phyloP scores from a whole-genome alignment of 2,329 filamentous ascomycete species.

The Xylariaceae sp. region DNA sequence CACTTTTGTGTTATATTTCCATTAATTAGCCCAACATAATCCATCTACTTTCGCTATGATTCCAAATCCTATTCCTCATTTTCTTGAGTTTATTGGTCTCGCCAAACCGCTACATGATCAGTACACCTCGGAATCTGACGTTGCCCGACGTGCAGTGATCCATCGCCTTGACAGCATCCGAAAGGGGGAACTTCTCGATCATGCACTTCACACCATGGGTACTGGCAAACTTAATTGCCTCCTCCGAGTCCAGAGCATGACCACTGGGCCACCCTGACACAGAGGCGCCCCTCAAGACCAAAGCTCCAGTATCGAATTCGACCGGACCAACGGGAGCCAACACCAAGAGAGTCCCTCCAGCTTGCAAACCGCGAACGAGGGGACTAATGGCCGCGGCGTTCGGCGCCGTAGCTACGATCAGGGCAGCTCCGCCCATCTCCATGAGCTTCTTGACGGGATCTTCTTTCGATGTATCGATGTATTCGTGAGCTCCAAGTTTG shows the following conservation, averaged over 20 bases:
- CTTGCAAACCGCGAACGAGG: constrained; percentile 50
- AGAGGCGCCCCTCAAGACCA: constrained; percentile 51
- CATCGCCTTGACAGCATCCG: constrained; percentile 43
- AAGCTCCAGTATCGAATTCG: constrained; percentile 38
- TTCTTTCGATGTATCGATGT: constrained; percentile 53
- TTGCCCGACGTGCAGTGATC: constrained; percentile 39
- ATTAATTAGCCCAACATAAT: too few species aligned
- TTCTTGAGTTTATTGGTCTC: not conserved
- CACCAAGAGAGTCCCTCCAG: constrained; percentile 56
- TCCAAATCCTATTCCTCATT: not conserved
- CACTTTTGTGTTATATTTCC: too few species aligned
- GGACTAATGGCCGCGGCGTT: constrained; percentile 51
- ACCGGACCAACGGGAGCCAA: constrained; percentile 48
- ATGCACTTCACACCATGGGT: constrained; percentile 61
- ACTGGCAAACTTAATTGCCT: constrained; percentile 63
- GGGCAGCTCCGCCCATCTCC: constrained; percentile 56
- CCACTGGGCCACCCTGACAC: constrained; percentile 63
- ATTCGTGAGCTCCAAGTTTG: constrained; percentile 56
- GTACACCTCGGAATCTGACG: constrained; percentile 43
- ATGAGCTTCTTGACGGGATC: constrained; percentile 47
- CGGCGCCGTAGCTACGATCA: constrained; percentile 62
- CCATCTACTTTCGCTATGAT: too few species aligned
- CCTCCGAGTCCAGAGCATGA: constrained; percentile 58
- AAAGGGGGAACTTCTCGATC: constrained; percentile 61
- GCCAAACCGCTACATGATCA: constrained; percentile 33